Evolutionary conservation across 2,329 filamentous ascomycete species (phyloP).

Genomic region (Emydomyces testavorans): DNA sequence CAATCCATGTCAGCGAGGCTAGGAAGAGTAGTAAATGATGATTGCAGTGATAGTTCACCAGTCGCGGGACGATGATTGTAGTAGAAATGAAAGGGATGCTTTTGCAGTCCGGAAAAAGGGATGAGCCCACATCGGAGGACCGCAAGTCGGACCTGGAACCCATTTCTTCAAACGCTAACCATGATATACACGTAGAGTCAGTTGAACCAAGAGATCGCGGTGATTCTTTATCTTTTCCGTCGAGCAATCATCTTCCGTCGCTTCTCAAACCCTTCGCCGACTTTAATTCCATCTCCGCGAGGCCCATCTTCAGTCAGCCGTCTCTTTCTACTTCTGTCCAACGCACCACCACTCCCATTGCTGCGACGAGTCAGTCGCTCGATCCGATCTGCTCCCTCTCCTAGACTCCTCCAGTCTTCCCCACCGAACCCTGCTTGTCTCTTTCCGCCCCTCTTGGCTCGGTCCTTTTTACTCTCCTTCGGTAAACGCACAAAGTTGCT

Average conservation of each 20-base stretch:
- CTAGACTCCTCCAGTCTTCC: conserved; percentile 82
- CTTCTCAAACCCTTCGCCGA: conserved; percentile 51
- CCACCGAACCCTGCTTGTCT: conserved; percentile 61
- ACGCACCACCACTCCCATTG: conserved; percentile 43
- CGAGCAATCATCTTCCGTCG: conserved; percentile 36
- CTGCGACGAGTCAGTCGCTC: conserved; percentile 66
- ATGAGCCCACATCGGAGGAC: no score
- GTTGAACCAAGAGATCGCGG: no score
- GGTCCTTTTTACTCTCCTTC: conserved; percentile 76
- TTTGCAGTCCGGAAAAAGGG: not conserved
- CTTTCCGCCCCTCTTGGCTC: conserved; percentile 47
- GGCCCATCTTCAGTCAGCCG: conserved; percentile 59
- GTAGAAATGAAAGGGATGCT: no score
- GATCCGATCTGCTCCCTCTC: conserved; percentile 77
- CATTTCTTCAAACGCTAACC: no score
- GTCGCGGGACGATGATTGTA: no score
- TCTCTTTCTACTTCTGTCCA: conserved; percentile 81
- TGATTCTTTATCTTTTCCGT: conserved; percentile 34
- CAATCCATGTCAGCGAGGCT: no score
- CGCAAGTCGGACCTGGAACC: no score
- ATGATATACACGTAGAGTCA: no score
- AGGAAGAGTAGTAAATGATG: no score
- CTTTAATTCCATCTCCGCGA: conserved; percentile 47
- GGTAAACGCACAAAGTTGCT: conserved; percentile 80
- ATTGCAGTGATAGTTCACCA: no score